Evolutionary conservation across 306 rosid species (phyloP), one percentile per base, ranked within the genome.

Genomic region (Vigna radiata): DNA sequence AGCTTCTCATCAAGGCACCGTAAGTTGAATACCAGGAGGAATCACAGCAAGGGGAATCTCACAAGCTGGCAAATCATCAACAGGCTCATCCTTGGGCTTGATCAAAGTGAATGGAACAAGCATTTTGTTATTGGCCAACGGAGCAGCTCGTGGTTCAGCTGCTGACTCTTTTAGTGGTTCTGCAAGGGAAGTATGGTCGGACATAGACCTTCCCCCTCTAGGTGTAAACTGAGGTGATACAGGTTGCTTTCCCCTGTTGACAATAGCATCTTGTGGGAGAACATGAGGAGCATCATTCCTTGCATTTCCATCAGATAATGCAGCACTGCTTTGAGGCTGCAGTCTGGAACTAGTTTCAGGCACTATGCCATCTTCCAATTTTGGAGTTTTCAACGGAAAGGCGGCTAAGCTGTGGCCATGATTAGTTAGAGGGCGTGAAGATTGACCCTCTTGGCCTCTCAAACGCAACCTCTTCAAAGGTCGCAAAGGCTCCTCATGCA

Each of bases 61-160:
- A 62, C 68, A 75, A 47, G 31, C 85, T 49, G 77, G 80, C 18
- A 74, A 23, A 8, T 76, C 93, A 65, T 67, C 82, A 25, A 88
- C 25, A 7, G 99, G 99, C 87, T 96, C 99, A 52, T 86, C 93
- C 85, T 96, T 96, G 70, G 99, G 99, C 41, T 7, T 79, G 76
- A 96, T 67, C 68, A 91, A 81, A 36, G 72, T 75, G 72, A 33
- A 82, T 71, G 76, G 17, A 50, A 25, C 71, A 56, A 83, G 70
- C 55, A 68, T 73, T 65, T 78, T 87, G 68, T 37, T 79, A 71
- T 79, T 83, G 15, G 83, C 82, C 46, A 59, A 33, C 17, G 29
- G 46, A 39, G 70, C 19, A 9, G 67, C 64, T 63, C 91, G 74
- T 12, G 84, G 67, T 62, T 81, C 89, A 80, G 78, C 79, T 55